Conservation (phyloP, 163 green algal species). For the Picocystis sp. region DNA sequence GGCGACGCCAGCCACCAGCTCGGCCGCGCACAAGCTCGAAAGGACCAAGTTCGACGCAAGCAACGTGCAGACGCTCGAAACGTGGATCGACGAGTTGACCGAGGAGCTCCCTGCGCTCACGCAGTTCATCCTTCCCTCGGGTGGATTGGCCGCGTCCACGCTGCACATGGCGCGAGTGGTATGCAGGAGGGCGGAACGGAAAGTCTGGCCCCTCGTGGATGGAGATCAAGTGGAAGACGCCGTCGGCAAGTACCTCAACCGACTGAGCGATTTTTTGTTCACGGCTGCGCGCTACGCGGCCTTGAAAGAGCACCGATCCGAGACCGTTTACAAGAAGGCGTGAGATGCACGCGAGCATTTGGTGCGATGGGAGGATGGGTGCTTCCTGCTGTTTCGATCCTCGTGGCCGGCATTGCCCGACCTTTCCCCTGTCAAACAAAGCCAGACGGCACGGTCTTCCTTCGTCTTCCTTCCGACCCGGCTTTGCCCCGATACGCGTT, state of each 20-base stretch:
- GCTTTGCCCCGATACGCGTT: too few species aligned
- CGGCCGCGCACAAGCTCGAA: constrained; percentile 38
- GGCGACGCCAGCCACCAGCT: constrained; percentile 52
- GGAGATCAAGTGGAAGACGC: constrained; percentile 15
- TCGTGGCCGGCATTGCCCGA: too few species aligned
- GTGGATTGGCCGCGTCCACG: constrained; percentile 10
- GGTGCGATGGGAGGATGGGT: too few species aligned
- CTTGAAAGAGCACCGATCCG: not conserved
- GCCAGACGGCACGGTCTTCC: too few species aligned
- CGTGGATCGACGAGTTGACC: constrained; percentile 73
- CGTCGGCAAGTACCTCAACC: constrained; percentile 74
- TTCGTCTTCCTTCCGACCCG: too few species aligned
- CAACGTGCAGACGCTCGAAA: constrained; percentile 45
- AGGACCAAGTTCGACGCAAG: constrained; percentile 36
- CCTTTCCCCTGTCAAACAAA: too few species aligned
- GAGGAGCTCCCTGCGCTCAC: constrained; percentile 54
- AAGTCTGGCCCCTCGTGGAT: constrained; percentile 37
- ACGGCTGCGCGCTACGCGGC: constrained; percentile 57
- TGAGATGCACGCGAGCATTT: too few species aligned
- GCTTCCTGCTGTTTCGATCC: too few species aligned
- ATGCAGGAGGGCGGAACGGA: constrained; percentile 71
- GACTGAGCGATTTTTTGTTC: constrained; percentile 89
- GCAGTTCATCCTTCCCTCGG: constrained; percentile 86
- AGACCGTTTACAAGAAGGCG: not conserved
- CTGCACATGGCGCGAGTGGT: constrained; percentile 62